Evolutionary conservation across 2,329 filamentous ascomycete genomes (phyloP), one percentile per base, ranked within the genome.

Genomic region (Waltergamsia citrina): DNA sequence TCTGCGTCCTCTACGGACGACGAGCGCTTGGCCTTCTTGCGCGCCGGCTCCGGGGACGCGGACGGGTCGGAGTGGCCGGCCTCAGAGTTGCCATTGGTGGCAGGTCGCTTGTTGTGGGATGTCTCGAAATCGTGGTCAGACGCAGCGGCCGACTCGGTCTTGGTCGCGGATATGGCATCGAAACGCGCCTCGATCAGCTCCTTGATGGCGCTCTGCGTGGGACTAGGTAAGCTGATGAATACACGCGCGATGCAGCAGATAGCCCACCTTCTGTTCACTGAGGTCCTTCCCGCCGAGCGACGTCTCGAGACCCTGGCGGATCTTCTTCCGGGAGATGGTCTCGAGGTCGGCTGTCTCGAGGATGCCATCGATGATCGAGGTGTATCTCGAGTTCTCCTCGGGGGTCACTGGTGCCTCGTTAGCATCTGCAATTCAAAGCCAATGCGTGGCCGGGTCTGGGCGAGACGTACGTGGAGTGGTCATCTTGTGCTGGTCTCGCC

Each of bases 121-220:
- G n/a, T n/a, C n/a, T n/a, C n/a, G n/a, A n/a, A n/a, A n/a, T n/a
- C n/a, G 53, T 17, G 46, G n/a, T 55, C 46, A 31, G 51, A 43
- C 68, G 69, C 65, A 41, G 77, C 70, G 48, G 50, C 41, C 8
- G 48, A 37, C 68, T 69, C 65, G 41, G 77, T 70, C 47, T 57
- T 46, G 34, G 51, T 44, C 19, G 69, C 67, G 32, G 73, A 74
- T 45, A 81, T 72, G 37, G 78, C 71, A 48, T 87, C 82, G 54
- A 87, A 87, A 14, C 82, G 77, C 44, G 74, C 69, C 59, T 81
- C 78, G 36, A 87, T 86, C 32, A 87, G 65, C 33, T 63, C 63
- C 52, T 85, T 85, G 56, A 86, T 80, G 11, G 76, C 74, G 51
- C 69, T 63, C 81, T 85, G 41, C 29, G 37, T 21, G 29, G n/a